Evolutionary conservation across 306 rosid species (phyloP).

Genomic region (Benincasa hispida): DNA sequence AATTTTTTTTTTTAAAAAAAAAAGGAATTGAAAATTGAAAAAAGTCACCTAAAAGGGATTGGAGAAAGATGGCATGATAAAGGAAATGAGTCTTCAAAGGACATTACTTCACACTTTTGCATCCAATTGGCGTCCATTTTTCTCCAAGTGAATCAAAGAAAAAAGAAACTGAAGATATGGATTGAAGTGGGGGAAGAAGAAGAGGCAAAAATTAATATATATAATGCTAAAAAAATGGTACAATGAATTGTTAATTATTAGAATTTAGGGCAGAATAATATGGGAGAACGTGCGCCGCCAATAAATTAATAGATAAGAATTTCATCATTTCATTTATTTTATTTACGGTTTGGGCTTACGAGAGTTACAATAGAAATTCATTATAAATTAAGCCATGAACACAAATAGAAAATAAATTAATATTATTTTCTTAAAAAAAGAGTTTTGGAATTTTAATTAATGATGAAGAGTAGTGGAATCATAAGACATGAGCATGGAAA

Average conservation of each 20-base stretch:
- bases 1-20: too few relatives aligned
- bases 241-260: background rate
- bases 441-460: background rate
- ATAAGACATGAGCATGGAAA: background rate
- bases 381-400: too few relatives aligned
- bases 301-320: background rate
- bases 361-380: conserved; percentile 40
- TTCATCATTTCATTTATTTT: conserved; percentile 19
- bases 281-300: conserved; percentile 13
- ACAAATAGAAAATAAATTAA: too few relatives aligned
- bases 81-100: conserved; percentile 19
- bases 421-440: too few relatives aligned
- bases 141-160: too few relatives aligned
- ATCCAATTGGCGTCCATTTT: background rate
- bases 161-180: too few relatives aligned
- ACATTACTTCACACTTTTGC: background rate
- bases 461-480: background rate
- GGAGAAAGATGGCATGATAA: conserved; percentile 16
- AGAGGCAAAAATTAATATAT: conserved; percentile 13
- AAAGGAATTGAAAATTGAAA: too few relatives aligned
- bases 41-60: conserved; percentile 2
- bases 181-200: background rate
- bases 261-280: background rate
- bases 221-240: background rate
- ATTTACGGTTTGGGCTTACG: conserved; percentile 11